Evolutionary conservation across 805 yeast species (phyloP).

Genomic region (Hanseniaspora jakobsenii): DNA sequence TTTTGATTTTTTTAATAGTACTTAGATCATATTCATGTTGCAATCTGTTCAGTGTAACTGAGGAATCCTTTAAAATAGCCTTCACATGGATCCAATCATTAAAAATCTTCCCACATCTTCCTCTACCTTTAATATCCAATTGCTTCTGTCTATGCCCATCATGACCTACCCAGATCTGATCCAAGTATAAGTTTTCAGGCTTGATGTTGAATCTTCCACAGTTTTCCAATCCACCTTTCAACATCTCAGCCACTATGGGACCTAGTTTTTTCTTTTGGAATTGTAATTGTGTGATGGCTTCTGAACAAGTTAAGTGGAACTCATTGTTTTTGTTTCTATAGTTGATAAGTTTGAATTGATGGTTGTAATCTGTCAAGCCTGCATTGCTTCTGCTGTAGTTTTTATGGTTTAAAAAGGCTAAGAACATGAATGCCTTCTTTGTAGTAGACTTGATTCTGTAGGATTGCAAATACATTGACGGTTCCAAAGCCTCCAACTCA

Average conservation of each 20-base stretch:
- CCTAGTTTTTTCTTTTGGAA: conserved; percentile 71
- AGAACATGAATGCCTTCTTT: conserved; percentile 73
- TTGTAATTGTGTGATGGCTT: conserved; percentile 86
- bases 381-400: conserved; percentile 7
- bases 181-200: conserved; percentile 53
- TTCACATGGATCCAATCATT: conserved; percentile 73
- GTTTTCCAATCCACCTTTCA: conserved; percentile 60
- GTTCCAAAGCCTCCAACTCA: conserved; percentile 73
- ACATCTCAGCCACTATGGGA: conserved; percentile 62
- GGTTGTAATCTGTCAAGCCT: conserved; percentile 8
- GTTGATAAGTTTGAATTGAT: conserved; percentile 5
- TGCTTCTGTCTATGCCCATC: conserved; percentile 67
- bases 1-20: conserved; percentile 22
- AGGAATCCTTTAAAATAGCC: conserved; percentile 56
- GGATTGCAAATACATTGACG: conserved; percentile 71
- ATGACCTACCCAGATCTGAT: conserved; percentile 82
- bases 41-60: conserved; percentile 47
- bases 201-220: conserved; percentile 49
- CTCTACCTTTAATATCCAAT: conserved; percentile 78
- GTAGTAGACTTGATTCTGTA: conserved; percentile 75
- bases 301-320: conserved; percentile 54
- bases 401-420: conserved; percentile 44
- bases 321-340: conserved; percentile 14
- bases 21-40: conserved; percentile 46
- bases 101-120: conserved; percentile 66